Evolutionary conservation across 768 basidiomycete genomes (phyloP), one percentile per base, ranked within the genome.

Genomic region (Lepiota venenata): DNA sequence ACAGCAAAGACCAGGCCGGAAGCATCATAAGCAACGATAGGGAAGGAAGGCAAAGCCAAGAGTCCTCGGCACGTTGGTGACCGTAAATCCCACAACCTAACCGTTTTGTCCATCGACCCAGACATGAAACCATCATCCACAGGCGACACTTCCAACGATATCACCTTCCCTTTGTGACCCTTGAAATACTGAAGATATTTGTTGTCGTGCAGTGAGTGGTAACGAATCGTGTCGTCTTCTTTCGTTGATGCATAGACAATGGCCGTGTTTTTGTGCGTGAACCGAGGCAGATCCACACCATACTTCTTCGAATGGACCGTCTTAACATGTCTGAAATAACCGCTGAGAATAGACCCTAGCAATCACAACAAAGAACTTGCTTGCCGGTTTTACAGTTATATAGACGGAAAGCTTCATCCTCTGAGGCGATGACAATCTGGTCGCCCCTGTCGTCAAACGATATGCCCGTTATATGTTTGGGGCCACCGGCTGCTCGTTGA

Each of bases 81-180:
- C 42, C 95, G 86, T 38, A 98, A 78, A 70, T 99, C 97, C 97
- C 97, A 99, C 15, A 98, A 72, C 22, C 96, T 84, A 16, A 98
- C 95, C 1, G 94, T 98, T 63, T 88, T 91, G 74, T 99, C 97
- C 66, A 91, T 74, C 0, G 95, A 91, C 2, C 86, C 91, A 10
- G 96, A 97, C 80, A 99, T 88, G 74, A 99, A 98, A 1, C 89
- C 89, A 63, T 98, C 95, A 64, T 98, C 91, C 1, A 88, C 78
- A 1, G 97, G 97, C 0, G 91, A 93, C 53, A 98, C 84, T 66
- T 95, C 89, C 10, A 99, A 74, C 0, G 95, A 96, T 32, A 90
- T 80, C 2, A 99, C 97, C 54, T 86, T 81, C 35, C 80, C 88
- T 60, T 85, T 93, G 74, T 99, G 97, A 0, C 97, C 97, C 63